These are phyloP conservation scores for Aspergillus latus DNA, from an alignment of 2,329 filamentous ascomycete genomes.

Conservation along the genomic window DNA sequence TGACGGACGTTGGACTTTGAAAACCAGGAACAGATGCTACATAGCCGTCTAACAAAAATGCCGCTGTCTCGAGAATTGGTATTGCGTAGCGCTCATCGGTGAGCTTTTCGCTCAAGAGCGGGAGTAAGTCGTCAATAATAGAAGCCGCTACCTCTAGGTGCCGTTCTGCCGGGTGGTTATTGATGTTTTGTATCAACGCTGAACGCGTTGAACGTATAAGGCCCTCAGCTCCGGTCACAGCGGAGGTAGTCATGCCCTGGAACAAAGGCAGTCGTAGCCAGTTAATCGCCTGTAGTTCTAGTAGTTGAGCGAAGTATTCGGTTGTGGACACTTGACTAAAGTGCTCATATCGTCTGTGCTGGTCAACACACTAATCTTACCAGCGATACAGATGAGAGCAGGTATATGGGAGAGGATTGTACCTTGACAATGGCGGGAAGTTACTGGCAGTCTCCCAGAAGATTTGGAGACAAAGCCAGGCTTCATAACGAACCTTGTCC, in stretches of 20 bases:
- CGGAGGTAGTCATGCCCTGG: constrained; percentile 47
- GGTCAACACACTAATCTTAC: constrained; percentile 14
- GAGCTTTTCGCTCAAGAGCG: constrained; percentile 55
- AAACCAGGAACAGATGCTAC: constrained; percentile 41
- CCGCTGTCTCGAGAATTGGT: constrained; percentile 72
- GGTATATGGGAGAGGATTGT: not conserved
- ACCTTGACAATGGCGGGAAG: constrained; percentile 46
- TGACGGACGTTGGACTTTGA: constrained; percentile 42
- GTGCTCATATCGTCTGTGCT: constrained; percentile 42
- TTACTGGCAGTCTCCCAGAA: constrained; percentile 40
- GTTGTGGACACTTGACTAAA: constrained; percentile 46
- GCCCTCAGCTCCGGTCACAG: constrained; percentile 46
- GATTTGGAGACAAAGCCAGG: constrained; percentile 45
- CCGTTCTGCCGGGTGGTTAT: constrained; percentile 20
- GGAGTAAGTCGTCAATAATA: constrained; percentile 54
- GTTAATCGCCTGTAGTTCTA: constrained; percentile 36
- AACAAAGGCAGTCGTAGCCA: constrained; percentile 42
- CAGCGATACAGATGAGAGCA: not conserved
- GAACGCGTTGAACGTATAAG: constrained; percentile 44
- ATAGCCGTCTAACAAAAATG: constrained; percentile 70
- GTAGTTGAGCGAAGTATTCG: constrained; percentile 46
- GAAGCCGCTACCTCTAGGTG: constrained; percentile 44
- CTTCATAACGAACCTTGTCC: constrained; percentile 71
- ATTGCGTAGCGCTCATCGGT: constrained; percentile 69
- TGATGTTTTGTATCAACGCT: constrained; percentile 42